Base-by-base conservation (phyloP, 2,329 filamentous ascomycete species). In the Alternaria novae-zelandiae region DNA sequence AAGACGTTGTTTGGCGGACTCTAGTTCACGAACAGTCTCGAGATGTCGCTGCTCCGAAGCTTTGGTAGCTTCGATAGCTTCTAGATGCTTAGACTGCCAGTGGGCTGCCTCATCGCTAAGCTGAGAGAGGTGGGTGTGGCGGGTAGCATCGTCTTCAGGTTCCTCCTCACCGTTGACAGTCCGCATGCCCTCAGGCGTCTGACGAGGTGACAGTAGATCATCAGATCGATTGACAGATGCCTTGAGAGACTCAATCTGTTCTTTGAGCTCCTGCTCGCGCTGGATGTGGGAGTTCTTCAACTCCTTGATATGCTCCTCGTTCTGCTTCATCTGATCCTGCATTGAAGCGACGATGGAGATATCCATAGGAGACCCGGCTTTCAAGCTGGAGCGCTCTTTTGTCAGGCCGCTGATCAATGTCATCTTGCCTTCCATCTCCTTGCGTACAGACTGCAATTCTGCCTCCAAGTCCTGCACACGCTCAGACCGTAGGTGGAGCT, bases 391-490 rank as follows among this genome's bases (percentile, higher is more conserved):
- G 63, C 96, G 87, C 80, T 99, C 96, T 57, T 96, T 90, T 4
- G 96, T 97, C 67, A 99, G 85, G 7, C 96, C 96, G 28, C 93
- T 93, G 71, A 99, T 98, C 76, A 99, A 94, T 28, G 93, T 92
- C 85, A 95, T 94, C 87, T 99, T 99, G 66, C 88, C 90, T 77
- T 99, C 96, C 91, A 98, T 97, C 80, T 99, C 96, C 83, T 94
- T 97, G 83, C 93, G 96, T 21, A 94, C 88, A 5, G 89, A 90
- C 25, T 89, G 85, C 60, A 97, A 88, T 70, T 97, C 95, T 6
- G 89, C 89, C 79, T 99, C 96, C 13, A 99, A 85, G 72, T 94
- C 90, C 75, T 96, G 92, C 57, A 97, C 94, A 26, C 94, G 90
- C 78, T 98, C 94, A 43, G 94, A 94, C 45, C 94, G 89, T 10